A percentile compares a stretch with the other conserved stretches of the same genome.
Conservation (phyloP, 192 early-diverging fungal genomes). For the Rhizophagus clarus region DNA sequence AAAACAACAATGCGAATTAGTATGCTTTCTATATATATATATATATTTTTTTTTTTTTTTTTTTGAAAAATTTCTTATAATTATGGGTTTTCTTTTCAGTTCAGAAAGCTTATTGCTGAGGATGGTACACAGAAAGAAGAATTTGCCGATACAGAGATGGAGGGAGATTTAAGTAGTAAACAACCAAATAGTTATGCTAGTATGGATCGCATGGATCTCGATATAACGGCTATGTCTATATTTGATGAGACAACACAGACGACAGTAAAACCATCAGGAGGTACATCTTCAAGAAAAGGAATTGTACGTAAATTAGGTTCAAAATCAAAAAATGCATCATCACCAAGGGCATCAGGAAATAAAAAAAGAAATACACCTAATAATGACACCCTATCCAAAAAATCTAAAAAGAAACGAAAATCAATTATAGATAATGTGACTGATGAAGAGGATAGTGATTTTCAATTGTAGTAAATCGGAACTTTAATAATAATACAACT, state of each 20-base stretch:
- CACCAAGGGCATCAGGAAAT: not conserved
- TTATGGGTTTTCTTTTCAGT: not conserved
- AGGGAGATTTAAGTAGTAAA: not conserved
- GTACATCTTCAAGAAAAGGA: slow-evolving; percentile 1
- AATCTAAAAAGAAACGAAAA: slow-evolving; percentile 16
- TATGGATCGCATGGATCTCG: slow-evolving; percentile 3
- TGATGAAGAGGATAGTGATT: slow-evolving; percentile 23
- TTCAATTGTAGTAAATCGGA: not conserved
- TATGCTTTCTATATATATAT: not conserved
- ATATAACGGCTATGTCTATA: not conserved
- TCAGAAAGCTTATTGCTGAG: slow-evolving; percentile 29
- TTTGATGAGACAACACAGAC: not conserved
- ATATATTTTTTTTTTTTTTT: not conserved
- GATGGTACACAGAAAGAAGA: slow-evolving; percentile 23
- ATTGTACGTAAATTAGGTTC: slow-evolving; percentile 13
- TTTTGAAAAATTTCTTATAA: not conserved
- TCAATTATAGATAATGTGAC: not conserved
- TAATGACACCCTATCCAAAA: not conserved
- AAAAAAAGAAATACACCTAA: slow-evolving; percentile 8
- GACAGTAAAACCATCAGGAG: not conserved
- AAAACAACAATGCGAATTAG: slow-evolving; percentile 37
- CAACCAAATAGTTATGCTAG: not conserved
- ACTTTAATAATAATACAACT: not conserved
- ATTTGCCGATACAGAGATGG: slow-evolving; percentile 17
- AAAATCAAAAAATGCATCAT: not conserved